Evolutionary conservation across 768 basidiomycete species (phyloP).

Genomic region (Suillus tomentosus): DNA sequence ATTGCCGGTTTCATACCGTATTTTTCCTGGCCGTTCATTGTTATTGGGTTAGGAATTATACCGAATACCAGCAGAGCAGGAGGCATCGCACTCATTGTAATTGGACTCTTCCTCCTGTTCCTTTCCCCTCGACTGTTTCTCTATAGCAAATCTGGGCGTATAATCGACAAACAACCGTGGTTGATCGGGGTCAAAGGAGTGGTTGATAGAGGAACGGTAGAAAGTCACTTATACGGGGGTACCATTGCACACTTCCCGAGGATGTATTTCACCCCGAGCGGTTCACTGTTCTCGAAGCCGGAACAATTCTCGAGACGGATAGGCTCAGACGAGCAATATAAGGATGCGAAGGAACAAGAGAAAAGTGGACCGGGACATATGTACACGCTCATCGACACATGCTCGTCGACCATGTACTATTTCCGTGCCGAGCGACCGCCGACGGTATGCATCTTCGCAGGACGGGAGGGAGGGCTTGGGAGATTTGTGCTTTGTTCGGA

Average conservation of each 20-base stretch:
- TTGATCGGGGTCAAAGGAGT: conserved; percentile 21
- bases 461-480: conserved; percentile 25
- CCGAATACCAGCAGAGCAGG: background rate
- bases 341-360: background rate
- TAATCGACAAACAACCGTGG: conserved; percentile 19
- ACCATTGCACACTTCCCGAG: conserved; percentile 10
- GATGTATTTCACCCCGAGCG: conserved; percentile 2
- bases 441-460: conserved; percentile 17
- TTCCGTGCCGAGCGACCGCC: background rate
- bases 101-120: conserved; percentile 9
- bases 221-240: conserved; percentile 18
- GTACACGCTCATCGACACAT: conserved; percentile 22
- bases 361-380: conserved; percentile 10
- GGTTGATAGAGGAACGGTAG: background rate
- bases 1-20: conserved; percentile 15
- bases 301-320: conserved; percentile 2
- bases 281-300: conserved; percentile 15
- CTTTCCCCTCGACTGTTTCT: conserved; percentile 14
- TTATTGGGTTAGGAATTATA: background rate
- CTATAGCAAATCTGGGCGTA: conserved; percentile 19
- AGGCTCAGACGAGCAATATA: conserved; percentile 12
- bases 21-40: conserved; percentile 12
- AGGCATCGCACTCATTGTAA: conserved; percentile 8
- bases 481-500: conserved; percentile 26
- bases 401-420: conserved; percentile 17